These are phyloP conservation scores for Arxiozyma slooffiae DNA, from an alignment of 1,139 yeast genomes.

Conservation along the genomic window DNA sequence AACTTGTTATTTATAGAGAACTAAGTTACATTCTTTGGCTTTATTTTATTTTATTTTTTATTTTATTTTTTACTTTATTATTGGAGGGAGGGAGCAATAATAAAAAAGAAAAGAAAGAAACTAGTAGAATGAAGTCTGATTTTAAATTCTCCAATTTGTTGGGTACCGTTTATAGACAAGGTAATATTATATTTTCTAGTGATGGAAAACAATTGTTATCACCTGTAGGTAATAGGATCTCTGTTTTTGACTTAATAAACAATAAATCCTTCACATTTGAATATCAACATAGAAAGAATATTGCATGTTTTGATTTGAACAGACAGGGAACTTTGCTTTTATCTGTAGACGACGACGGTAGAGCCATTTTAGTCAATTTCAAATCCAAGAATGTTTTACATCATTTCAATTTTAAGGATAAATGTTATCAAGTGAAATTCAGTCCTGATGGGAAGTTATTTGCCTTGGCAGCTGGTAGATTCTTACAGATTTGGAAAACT, in stretches of 20 bases:
- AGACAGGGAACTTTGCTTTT: slow-evolving; percentile 69
- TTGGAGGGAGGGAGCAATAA: too few species aligned
- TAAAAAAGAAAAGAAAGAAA: not conserved
- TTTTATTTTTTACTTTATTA: too few species aligned
- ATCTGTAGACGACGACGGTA: slow-evolving; percentile 86
- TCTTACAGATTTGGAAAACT: slow-evolving; percentile 89
- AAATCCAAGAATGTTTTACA: slow-evolving; percentile 80
- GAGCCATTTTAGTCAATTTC: slow-evolving; percentile 85
- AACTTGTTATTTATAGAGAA: too few species aligned
- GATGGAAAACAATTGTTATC: slow-evolving; percentile 78
- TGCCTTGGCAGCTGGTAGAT: slow-evolving; percentile 76
- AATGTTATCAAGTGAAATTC: slow-evolving; percentile 64
- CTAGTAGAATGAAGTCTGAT: slow-evolving; percentile 42
- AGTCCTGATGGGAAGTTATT: slow-evolving; percentile 84
- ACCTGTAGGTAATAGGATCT: slow-evolving; percentile 91
- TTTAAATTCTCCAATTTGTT: slow-evolving; percentile 70
- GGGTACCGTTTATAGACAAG: slow-evolving; percentile 91
- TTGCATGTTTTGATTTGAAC: slow-evolving; percentile 71
- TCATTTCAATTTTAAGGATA: slow-evolving; percentile 84
- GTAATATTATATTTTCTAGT: slow-evolving; percentile 75
- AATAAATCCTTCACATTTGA: slow-evolving; percentile 82
- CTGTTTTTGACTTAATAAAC: slow-evolving; percentile 76
- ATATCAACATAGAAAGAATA: slow-evolving; percentile 85
- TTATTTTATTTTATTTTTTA: too few species aligned
- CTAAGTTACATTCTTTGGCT: too few species aligned